Percentiles rank a stretch among this genome's conserved stretches.
phyloP scores from a whole-genome alignment of 1,284 basidiomycete genomes.

The Gymnopus androsaceus region DNA sequence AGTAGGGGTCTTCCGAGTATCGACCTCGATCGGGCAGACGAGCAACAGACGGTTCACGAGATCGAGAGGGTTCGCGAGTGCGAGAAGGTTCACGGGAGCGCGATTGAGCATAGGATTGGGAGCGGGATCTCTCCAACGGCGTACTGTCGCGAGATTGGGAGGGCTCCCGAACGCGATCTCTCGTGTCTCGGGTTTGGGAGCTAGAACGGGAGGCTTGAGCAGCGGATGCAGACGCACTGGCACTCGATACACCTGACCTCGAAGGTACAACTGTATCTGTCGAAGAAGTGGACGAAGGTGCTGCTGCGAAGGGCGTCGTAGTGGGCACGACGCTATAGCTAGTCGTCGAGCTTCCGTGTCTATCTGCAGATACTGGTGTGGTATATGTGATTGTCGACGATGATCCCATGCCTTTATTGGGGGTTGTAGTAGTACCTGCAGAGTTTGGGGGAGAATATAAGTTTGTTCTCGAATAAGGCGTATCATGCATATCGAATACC shows the following conservation, averaged over 20 bases:
- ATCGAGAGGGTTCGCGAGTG: not conserved
- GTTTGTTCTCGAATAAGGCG: not conserved
- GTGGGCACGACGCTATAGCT: constrained; percentile 4
- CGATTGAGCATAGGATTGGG: not conserved
- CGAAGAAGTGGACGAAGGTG: not conserved
- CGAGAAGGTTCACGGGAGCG: not conserved
- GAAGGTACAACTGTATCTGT: not conserved
- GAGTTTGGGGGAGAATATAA: constrained; percentile 1
- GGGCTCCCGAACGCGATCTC: not conserved
- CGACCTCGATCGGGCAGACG: not conserved
- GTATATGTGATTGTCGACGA: constrained; percentile 9
- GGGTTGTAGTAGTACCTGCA: not conserved
- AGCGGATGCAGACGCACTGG: constrained; percentile 5
- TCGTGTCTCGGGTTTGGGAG: not conserved
- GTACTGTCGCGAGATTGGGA: not conserved
- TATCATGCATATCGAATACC: not conserved
- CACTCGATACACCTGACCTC: not conserved
- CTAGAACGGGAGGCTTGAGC: constrained; percentile 1
- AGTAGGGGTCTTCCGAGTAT: not conserved
- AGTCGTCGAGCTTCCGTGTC: constrained; percentile 2
- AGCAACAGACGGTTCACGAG: not conserved
- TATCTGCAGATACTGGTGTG: not conserved
- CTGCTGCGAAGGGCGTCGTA: too few species aligned
- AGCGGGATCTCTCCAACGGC: not conserved
- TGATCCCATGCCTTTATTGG: not conserved